Evolutionary conservation across 139 green algal genomes (phyloP), one percentile per base, ranked within the genome.

Genomic region (Auxenochlorella protothecoides): DNA sequence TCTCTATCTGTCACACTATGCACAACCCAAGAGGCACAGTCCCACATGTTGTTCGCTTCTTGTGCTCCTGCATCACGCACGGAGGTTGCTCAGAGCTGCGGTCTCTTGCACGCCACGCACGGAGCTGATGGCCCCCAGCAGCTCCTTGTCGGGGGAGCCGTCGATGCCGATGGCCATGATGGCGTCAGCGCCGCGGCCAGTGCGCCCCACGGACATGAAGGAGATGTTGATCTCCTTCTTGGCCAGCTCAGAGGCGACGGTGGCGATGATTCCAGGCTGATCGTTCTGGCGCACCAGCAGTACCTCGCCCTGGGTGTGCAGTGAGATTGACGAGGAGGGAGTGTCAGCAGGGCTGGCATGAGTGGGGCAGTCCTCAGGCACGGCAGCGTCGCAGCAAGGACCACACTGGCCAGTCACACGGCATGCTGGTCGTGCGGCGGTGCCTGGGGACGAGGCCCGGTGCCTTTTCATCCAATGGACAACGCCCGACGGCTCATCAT

Each of bases 161-260:
- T 98, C 93, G 5, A 98, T 82, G 63, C 93, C 93, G 66, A 98
- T 93, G 59, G 91, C 93, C 93, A 97, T 97, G 69, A 98, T 89
- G 15, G 93, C 92, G 61, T 92, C 73, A 16, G 77, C 71, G 65
- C 82, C 78, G 16, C 71, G 71, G 7, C 65, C 71, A 14, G 62
- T 73, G 4, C 79, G 74, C 1, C 61, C 75, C 65, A 94, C 93
- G 52, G 84, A 95, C 93, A 98, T 98, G 90, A 92, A 98, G 68
- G 78, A 90, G 75, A 98, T 91, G 87, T 98, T 98, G 74, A 97
- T 71, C 55, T 85, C 75, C 65, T 81, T 81, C 52, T 84, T 72
- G 57, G 82, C 85, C 16, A 98, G 84, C 51, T 87, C 69, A 51
- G 73, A 81, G 57, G 85, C 85, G 10, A 97, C 88, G 4, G 76